phyloP scores from a whole-genome alignment of 352 stramenopile genomes.

The Phytopythium montanum region DNA sequence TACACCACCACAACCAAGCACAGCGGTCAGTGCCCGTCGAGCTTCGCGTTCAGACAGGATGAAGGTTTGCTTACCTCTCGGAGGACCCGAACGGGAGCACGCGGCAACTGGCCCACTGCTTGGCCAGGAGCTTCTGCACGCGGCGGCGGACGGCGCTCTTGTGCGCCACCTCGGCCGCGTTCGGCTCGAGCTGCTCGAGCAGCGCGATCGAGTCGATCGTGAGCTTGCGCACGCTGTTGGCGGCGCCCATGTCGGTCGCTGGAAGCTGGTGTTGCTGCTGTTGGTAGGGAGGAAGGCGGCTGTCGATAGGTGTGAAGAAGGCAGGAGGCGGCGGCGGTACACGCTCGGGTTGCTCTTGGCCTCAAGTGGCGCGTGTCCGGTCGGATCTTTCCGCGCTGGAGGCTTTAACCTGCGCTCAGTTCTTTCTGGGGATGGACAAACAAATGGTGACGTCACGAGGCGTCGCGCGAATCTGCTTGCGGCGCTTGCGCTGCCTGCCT shows the following conservation, averaged over 20 bases:
- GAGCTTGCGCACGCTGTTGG: constrained; percentile 77
- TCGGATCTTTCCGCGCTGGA: constrained; percentile 1
- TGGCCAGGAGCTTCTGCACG: constrained; percentile 50
- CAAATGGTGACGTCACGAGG: background rate
- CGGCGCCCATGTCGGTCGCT: constrained; percentile 54
- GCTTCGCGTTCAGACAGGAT: background rate
- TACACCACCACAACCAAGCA: constrained; percentile 10
- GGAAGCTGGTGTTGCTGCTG: background rate
- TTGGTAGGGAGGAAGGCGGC: background rate
- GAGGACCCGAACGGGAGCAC: constrained; percentile 77
- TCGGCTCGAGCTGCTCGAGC: constrained; percentile 81
- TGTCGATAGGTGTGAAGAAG: background rate
- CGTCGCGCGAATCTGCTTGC: background rate
- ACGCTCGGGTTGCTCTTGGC: no score
- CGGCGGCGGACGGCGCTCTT: constrained; percentile 42
- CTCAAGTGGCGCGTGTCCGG: background rate
- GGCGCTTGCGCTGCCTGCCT: background rate
- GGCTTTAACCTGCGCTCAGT: background rate
- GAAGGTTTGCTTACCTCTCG: constrained; percentile 41
- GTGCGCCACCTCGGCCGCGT: constrained; percentile 34
- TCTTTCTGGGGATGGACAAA: background rate
- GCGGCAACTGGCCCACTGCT: constrained; percentile 55
- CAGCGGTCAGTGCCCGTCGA: background rate
- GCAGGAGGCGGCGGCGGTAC: background rate
- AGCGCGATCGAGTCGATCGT: constrained; percentile 77